Percentiles rank a stretch among this genome's conserved stretches.
These are phyloP conservation scores for Neltuma alba DNA, from an alignment of 306 rosid species.

Conservation along the genomic window DNA sequence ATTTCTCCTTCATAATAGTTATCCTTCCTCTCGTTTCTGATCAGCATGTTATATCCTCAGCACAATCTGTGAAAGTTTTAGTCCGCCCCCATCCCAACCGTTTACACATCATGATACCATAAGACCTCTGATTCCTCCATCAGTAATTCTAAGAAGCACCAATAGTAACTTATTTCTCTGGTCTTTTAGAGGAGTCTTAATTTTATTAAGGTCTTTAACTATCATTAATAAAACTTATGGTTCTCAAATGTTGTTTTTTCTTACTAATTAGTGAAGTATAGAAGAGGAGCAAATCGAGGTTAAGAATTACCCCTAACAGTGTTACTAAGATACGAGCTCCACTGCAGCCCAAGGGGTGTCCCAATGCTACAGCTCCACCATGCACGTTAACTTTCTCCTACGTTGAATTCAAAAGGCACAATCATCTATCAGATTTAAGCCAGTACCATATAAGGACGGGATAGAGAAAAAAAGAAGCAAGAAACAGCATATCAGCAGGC, in stretches of 20 bases:
- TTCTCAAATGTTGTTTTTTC: neutral
- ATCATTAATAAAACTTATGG: neutral
- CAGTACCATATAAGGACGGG: neutral
- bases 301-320: slow-evolving; percentile 73
- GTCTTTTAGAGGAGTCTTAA: neutral
- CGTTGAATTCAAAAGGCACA: slow-evolving; percentile 40
- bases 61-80: neutral
- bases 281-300: slow-evolving; percentile 1
- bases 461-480: slow-evolving; percentile 16
- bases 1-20: too few species aligned
- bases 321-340: slow-evolving; percentile 97
- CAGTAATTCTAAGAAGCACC: neutral
- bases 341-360: slow-evolving; percentile 96
- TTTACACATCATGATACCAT: neutral
- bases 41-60: neutral
- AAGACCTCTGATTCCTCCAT: neutral
- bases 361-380: slow-evolving; percentile 96
- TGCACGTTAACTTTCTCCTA: slow-evolving; percentile 81
- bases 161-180: neutral
- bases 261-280: neutral
- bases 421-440: slow-evolving; percentile 8
- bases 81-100: neutral
- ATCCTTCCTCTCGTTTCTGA: neutral
- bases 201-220: neutral
- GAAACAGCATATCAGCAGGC: slow-evolving; percentile 16